These are phyloP conservation scores for Xanthoparmelia taractica DNA, from an alignment of 495 filamentous ascomycete genomes.

Conservation along the genomic window DNA sequence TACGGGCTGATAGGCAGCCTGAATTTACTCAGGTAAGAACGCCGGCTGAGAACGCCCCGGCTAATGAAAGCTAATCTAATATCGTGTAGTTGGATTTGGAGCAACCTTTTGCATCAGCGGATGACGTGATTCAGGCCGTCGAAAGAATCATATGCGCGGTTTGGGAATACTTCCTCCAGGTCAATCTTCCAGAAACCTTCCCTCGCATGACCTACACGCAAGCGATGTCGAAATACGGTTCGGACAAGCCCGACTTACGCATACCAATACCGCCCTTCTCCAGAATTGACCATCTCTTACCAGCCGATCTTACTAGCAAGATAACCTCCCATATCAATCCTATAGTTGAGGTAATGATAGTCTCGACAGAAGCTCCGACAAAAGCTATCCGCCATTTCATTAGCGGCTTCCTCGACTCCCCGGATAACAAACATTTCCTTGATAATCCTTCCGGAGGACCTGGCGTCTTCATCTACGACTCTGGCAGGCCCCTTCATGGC, in stretches of 20 bases:
- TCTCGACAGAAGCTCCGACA: conserved; percentile 27
- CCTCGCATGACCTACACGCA: conserved; percentile 59
- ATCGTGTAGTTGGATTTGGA: conserved; percentile 71
- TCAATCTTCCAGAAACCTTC: conserved; percentile 37
- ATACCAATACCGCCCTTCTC: conserved; percentile 51
- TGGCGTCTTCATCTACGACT: conserved; percentile 66
- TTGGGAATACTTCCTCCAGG: conserved; percentile 42
- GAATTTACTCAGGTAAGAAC: conserved; percentile 82
- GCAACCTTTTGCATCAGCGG: conserved; percentile 70
- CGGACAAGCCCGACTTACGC: conserved; percentile 86
- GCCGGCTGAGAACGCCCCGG: background rate
- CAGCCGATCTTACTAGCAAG: conserved; percentile 59
- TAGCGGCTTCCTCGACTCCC: conserved; percentile 56
- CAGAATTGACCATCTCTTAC: conserved; percentile 53
- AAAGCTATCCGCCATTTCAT: conserved; percentile 52
- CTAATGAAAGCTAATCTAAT: conserved; percentile 11
- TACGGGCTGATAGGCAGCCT: conserved; percentile 86
- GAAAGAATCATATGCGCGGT: conserved; percentile 57
- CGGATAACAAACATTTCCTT: conserved; percentile 52
- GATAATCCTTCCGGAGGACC: conserved; percentile 63
- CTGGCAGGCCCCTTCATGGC: conserved; percentile 60
- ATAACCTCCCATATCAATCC: conserved; percentile 58
- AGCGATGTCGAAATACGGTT: conserved; percentile 74
- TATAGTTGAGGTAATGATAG: conserved; percentile 62
- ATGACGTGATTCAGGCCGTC: conserved; percentile 64